Conservation (phyloP, 2,329 filamentous ascomycete species). For the Aspergillus terreus region DNA sequence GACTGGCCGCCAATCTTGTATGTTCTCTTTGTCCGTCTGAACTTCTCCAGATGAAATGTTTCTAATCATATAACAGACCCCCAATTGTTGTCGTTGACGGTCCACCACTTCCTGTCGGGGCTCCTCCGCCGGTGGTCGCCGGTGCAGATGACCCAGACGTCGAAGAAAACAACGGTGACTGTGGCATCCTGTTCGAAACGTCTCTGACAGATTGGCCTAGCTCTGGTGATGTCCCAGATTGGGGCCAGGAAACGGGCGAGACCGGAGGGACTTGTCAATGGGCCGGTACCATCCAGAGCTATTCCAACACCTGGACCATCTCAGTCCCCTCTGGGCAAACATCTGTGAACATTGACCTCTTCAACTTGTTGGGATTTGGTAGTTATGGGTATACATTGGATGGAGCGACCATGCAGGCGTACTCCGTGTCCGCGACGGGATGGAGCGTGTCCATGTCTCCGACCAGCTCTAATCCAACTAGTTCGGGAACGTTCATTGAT, state of each 20-base stretch:
- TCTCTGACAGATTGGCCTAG: not conserved
- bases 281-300: not conserved
- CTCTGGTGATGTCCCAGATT: not conserved
- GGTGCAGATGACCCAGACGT: not conserved
- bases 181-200: not conserved
- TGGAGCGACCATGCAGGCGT: not conserved
- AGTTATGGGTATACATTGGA: not conserved
- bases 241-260: not conserved
- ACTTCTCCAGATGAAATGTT: not conserved
- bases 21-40: not conserved
- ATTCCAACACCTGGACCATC: not conserved
- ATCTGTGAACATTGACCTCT: not conserved
- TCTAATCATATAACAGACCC: not conserved
- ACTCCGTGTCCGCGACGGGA: not conserved
- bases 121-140: not conserved
- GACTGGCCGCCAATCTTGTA: not conserved
- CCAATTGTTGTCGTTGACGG: not conserved
- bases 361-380: not conserved
- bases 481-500: not conserved
- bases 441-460: not conserved
- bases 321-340: not conserved
- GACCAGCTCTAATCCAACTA: not conserved
- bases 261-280: not conserved
- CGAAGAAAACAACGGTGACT: not conserved
- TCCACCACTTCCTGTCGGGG: not conserved